Conservation (phyloP, 2,329 filamentous ascomycete species). For the Cladosporium velox region DNA sequence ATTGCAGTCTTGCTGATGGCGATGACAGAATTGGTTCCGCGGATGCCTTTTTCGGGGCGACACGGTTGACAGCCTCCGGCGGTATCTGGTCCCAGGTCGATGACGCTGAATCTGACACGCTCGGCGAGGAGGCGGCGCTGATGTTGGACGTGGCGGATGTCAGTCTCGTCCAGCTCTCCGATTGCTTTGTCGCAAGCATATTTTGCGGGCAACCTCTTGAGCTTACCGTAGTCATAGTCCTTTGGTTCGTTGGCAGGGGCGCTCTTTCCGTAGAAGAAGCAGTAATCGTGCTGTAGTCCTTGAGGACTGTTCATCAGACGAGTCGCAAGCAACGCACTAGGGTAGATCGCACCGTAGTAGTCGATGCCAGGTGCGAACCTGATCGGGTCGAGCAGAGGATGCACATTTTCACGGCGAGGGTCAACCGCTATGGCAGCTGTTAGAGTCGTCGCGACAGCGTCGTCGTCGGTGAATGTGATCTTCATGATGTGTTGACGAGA, state of each 20-base stretch:
- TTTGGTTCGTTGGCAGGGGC: neutral
- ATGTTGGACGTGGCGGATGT: neutral
- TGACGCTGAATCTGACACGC: neutral
- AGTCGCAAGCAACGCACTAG: neutral
- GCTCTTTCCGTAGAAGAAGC: neutral
- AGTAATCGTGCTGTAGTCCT: neutral
- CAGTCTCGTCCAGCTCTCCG: neutral
- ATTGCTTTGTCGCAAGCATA: constrained; percentile 1
- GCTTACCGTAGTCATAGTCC: no score
- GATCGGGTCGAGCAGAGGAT: neutral
- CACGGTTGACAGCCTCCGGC: neutral
- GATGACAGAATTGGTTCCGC: neutral
- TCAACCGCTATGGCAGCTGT: neutral
- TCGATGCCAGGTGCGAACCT: neutral
- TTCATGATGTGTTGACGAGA: neutral
- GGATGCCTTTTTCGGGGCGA: neutral
- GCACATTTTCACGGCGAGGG: neutral
- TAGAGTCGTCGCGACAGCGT: neutral
- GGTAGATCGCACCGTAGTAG: neutral
- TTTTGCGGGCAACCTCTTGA: no score
- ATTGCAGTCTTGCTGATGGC: neutral
- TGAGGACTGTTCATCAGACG: constrained; percentile 1
- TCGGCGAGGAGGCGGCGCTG: neutral
- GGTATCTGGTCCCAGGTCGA: no score
- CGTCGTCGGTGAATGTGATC: neutral